phyloP scores from a whole-genome alignment of 1,284 basidiomycete genomes.

The Malassezia vespertilionis region DNA sequence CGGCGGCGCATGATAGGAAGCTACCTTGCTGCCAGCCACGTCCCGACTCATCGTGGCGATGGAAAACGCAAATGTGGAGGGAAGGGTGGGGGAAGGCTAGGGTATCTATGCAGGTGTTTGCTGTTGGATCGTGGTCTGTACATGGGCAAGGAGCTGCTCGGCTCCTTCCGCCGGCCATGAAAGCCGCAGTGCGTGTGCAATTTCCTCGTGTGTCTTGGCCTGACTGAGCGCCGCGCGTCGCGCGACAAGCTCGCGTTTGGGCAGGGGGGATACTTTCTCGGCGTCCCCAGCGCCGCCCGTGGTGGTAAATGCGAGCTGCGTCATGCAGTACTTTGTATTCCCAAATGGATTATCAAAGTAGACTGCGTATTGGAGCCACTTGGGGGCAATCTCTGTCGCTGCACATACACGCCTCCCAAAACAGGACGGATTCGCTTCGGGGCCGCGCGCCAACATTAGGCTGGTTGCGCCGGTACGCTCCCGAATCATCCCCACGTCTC shows the following conservation, averaged over 20 bases:
- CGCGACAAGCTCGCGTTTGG: slow-evolving; percentile 8
- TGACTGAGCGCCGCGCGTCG: slow-evolving; percentile 8
- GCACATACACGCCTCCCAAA: slow-evolving; percentile 53
- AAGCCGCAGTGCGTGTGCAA: slow-evolving; percentile 4
- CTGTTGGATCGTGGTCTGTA: neutral
- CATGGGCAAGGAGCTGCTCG: neutral
- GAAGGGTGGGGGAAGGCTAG: neutral
- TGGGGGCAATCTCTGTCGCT: slow-evolving; percentile 32
- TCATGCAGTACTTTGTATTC: slow-evolving; percentile 82
- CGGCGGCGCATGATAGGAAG: slow-evolving; percentile 44
- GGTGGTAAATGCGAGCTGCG: slow-evolving; percentile 43
- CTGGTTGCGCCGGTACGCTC: slow-evolving; percentile 63
- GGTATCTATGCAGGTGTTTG: neutral
- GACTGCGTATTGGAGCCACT: slow-evolving; percentile 32
- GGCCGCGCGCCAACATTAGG: slow-evolving; percentile 89
- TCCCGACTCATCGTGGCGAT: slow-evolving; percentile 9
- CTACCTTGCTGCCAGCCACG: slow-evolving; percentile 24
- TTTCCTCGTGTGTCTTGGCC: slow-evolving; percentile 8
- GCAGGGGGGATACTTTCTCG: slow-evolving; percentile 5
- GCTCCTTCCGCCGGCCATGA: slow-evolving; percentile 7
- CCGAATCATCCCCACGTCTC: slow-evolving; percentile 66
- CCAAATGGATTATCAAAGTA: slow-evolving; percentile 60
- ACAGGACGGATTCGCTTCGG: slow-evolving; percentile 81
- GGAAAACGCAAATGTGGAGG: slow-evolving; percentile 4
- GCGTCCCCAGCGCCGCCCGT: slow-evolving; percentile 9